Evolutionary conservation across 345 rosid genomes (phyloP).

Genomic region (Syzygium jambos): DNA sequence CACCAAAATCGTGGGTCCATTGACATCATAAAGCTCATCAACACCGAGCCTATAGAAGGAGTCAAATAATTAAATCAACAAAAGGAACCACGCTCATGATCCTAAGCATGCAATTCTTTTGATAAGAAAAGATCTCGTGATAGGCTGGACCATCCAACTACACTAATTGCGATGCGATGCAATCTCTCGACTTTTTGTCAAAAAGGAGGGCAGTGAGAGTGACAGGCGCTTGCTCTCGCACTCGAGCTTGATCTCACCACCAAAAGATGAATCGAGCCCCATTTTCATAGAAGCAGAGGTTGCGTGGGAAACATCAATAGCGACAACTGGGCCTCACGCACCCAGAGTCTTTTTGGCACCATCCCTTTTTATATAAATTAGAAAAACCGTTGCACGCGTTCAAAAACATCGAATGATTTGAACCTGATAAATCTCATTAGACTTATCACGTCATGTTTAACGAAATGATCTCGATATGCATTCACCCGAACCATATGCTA

Average conservation of each 20-base stretch:
- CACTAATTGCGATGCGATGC: background rate
- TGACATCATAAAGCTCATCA: background rate
- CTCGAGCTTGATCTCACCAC: background rate
- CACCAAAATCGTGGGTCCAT: constrained; percentile 1
- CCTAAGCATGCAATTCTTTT: background rate
- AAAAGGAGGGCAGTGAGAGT: background rate
- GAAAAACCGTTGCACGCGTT: background rate
- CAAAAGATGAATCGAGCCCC: background rate
- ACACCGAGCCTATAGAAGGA: background rate
- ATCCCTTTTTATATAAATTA: background rate
- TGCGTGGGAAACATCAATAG: constrained; percentile 26
- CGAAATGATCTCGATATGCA: background rate
- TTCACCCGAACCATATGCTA: background rate
- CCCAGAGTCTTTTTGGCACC: constrained; percentile 6
- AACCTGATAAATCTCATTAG: background rate
- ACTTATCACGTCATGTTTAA: background rate
- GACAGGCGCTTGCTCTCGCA: background rate
- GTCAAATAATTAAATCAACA: background rate
- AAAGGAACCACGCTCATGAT: background rate
- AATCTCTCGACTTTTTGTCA: background rate
- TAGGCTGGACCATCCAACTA: background rate
- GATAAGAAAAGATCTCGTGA: background rate
- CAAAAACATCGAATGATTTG: background rate
- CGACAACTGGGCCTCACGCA: constrained; percentile 35
- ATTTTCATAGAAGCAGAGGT: background rate